Conservation (phyloP, 208 protist genomes). For the Leishmania guyanensis region DNA sequence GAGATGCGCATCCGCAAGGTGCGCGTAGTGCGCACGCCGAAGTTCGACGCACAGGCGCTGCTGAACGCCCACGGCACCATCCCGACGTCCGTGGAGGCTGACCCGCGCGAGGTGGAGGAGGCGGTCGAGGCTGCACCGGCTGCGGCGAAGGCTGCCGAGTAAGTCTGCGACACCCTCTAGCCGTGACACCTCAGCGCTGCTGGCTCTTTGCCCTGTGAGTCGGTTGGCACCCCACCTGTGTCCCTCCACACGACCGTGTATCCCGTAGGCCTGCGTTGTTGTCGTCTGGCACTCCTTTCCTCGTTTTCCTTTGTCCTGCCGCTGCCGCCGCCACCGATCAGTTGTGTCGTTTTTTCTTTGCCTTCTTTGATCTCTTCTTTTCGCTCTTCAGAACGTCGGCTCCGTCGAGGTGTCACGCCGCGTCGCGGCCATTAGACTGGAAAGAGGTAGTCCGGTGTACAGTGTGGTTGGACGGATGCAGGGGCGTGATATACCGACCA, state of each 20-base stretch:
- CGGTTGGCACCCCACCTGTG: background rate
- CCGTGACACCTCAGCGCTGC: background rate
- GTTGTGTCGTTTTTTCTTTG: background rate
- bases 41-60: constrained; percentile 95
- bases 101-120: constrained; percentile 75
- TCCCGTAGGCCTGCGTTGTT: background rate
- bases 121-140: constrained; percentile 51
- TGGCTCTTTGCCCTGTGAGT: background rate
- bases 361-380: background rate
- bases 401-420: background rate
- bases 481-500: background rate
- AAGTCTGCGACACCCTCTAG: constrained; percentile 7
- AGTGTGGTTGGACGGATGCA: background rate
- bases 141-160: constrained; percentile 37
- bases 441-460: no score
- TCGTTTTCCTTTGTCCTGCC: background rate
- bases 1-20: constrained; percentile 98
- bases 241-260: background rate
- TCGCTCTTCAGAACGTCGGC: background rate
- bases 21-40: constrained; percentile 97
- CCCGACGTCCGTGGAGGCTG: constrained; percentile 81
- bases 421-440: no score
- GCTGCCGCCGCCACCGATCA: background rate
- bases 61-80: constrained; percentile 92
- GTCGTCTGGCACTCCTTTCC: background rate